phyloP scores from a whole-genome alignment of 768 basidiomycete species.

The Russula sp. region DNA sequence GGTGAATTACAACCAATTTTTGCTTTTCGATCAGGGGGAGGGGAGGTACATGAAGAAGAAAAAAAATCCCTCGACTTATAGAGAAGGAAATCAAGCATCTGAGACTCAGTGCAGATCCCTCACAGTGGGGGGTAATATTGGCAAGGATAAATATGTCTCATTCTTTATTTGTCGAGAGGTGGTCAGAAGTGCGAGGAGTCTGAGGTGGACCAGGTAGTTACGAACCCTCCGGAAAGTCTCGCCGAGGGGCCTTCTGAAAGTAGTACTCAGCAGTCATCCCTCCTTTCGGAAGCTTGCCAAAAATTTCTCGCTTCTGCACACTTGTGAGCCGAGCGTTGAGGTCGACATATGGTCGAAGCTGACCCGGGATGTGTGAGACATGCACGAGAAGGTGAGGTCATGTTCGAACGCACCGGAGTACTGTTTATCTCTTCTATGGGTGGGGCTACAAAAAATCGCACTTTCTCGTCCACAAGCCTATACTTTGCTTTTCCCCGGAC shows the following conservation, averaged over 20 bases:
- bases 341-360: slow-evolving; percentile 71
- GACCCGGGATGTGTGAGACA: slow-evolving; percentile 1
- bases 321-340: slow-evolving; percentile 33
- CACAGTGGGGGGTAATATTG: too few species aligned
- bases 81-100: too few species aligned
- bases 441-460: slow-evolving; percentile 81
- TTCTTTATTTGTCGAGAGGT: neutral
- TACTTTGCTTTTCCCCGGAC: slow-evolving; percentile 73
- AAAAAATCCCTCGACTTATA: too few species aligned
- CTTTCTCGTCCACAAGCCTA: slow-evolving; percentile 71
- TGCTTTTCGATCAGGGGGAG: neutral
- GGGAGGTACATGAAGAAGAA: neutral
- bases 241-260: slow-evolving; percentile 27
- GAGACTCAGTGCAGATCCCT: too few species aligned
- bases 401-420: slow-evolving; percentile 42
- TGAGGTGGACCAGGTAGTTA: neutral
- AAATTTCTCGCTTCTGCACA: slow-evolving; percentile 27
- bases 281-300: slow-evolving; percentile 30
- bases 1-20: too few species aligned
- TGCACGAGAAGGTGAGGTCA: neutral
- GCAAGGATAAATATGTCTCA: neutral
- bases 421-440: slow-evolving; percentile 51
- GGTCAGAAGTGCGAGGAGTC: neutral
- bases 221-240: neutral
- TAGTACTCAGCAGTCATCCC: slow-evolving; percentile 28